Percentiles rank a stretch among this genome's conserved stretches.
phyloP scores from a whole-genome alignment of 75 land plant species.

The Cunninghamia lanceolata region DNA sequence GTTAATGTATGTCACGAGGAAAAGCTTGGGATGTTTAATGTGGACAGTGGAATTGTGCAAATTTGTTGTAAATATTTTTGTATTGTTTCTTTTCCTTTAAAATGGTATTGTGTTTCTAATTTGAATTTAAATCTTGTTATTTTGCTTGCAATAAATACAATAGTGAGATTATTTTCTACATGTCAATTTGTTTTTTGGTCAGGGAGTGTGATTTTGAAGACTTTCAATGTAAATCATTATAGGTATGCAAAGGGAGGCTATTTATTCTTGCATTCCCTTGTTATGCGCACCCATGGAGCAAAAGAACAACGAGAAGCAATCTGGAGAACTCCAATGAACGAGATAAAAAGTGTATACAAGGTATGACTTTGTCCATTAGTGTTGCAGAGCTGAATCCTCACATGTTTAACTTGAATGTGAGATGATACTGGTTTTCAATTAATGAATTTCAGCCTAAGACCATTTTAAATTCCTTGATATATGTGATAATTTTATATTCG shows the following conservation, averaged over 20 bases:
- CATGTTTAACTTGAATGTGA: background rate
- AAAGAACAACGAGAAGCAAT: constrained; percentile 78
- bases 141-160: background rate
- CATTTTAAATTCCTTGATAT: too few species aligned
- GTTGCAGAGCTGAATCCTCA: background rate
- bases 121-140: constrained; percentile 5
- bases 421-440: background rate
- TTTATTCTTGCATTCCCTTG: constrained; percentile 64
- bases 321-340: constrained; percentile 42
- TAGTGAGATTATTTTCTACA: background rate
- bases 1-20: background rate
- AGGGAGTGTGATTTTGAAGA: background rate
- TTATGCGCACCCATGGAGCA: constrained; percentile 94
- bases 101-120: background rate
- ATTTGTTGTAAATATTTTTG: background rate
- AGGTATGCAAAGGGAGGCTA: constrained; percentile 86
- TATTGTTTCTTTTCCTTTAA: background rate
- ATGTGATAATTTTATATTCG: background rate
- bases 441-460: background rate
- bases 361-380: constrained; percentile 24
- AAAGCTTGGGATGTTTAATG: background rate
- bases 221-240: background rate
- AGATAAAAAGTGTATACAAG: constrained; percentile 59
- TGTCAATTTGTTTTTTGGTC: background rate
- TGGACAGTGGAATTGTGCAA: background rate